Percentiles rank a stretch among this genome's conserved stretches.
phyloP scores from a whole-genome alignment of 1,139 yeast genomes.

The Suhomyces kunorum region DNA sequence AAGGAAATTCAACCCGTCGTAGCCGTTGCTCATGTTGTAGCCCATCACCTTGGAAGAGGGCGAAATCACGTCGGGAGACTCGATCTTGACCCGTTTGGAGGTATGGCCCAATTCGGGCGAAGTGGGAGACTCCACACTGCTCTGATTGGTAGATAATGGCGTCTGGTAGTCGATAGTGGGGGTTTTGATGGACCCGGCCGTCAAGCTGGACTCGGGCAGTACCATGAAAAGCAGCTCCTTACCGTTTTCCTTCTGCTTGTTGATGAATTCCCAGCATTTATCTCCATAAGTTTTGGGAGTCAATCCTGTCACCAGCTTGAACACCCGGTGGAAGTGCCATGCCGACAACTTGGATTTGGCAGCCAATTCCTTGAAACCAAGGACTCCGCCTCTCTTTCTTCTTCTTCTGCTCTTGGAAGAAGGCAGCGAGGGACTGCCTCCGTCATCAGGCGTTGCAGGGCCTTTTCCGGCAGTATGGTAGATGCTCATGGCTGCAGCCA shows the following conservation, averaged over 20 bases:
- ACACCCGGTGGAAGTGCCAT: conserved; percentile 94
- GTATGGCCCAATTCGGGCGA: conserved; percentile 18
- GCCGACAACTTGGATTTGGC: conserved; percentile 81
- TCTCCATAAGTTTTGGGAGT: conserved; percentile 91
- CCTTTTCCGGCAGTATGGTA: conserved; percentile 25
- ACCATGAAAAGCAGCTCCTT: conserved; percentile 2
- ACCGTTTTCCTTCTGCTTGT: conserved; percentile 22
- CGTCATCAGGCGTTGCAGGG: conserved; percentile 23
- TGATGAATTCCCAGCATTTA: conserved; percentile 74
- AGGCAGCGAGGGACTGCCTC: conserved; percentile 16
- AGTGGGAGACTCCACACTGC: conserved; percentile 14
- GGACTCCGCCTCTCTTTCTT: conserved; percentile 79
- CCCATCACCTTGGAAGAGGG: conserved; percentile 12
- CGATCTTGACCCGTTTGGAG: conserved; percentile 18
- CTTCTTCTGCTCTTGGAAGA: conserved; percentile 48
- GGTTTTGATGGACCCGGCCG: conserved; percentile 7
- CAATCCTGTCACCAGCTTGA: conserved; percentile 79
- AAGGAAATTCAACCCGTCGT: conserved; percentile 2
- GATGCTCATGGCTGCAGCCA: conserved; percentile 70
- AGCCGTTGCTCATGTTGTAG: conserved; percentile 5
- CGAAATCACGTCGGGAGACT: conserved; percentile 12
- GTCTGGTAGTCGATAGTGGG: conserved; percentile 16
- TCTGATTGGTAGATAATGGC: conserved; percentile 13
- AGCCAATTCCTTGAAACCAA: conserved; percentile 87
- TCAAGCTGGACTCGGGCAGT: conserved; percentile 1